phyloP scores from a whole-genome alignment of 345 rosid species.

The Hibiscus trionum region DNA sequence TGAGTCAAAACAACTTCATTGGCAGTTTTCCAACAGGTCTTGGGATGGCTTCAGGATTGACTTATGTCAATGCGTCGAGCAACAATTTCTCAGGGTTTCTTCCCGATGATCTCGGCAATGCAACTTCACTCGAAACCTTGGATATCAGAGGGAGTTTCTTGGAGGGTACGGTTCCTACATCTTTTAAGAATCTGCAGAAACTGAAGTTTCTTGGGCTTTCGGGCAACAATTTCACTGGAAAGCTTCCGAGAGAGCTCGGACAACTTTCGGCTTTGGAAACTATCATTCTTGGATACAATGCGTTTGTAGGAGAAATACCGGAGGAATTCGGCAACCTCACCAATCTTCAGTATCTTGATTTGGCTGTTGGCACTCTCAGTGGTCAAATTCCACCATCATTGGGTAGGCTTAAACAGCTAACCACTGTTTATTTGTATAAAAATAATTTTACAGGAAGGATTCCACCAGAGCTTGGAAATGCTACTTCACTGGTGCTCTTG shows the following conservation, averaged over 20 bases:
- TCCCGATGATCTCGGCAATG: constrained; percentile 78
- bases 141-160: constrained; percentile 82
- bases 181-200: constrained; percentile 49
- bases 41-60: constrained; percentile 54
- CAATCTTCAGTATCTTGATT: constrained; percentile 56
- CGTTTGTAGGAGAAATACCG: constrained; percentile 59
- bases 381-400: constrained; percentile 59
- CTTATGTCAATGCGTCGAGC: constrained; percentile 69
- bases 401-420: constrained; percentile 47
- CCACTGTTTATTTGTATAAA: constrained; percentile 55
- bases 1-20: constrained; percentile 62
- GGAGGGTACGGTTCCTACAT: constrained; percentile 45
- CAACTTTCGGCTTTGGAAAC: constrained; percentile 56
- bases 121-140: constrained; percentile 50
- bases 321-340: constrained; percentile 60
- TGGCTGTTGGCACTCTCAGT: constrained; percentile 59
- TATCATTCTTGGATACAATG: constrained; percentile 61
- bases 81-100: constrained; percentile 76
- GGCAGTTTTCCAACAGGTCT: constrained; percentile 77
- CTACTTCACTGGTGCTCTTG: constrained; percentile 29
- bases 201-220: constrained; percentile 71
- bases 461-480: constrained; percentile 54
- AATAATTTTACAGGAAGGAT: constrained; percentile 53
- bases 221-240: constrained; percentile 62
- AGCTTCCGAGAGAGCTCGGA: constrained; percentile 50